phyloP scores from a whole-genome alignment of 306 rosid genomes.

The Cercis canadensis region DNA sequence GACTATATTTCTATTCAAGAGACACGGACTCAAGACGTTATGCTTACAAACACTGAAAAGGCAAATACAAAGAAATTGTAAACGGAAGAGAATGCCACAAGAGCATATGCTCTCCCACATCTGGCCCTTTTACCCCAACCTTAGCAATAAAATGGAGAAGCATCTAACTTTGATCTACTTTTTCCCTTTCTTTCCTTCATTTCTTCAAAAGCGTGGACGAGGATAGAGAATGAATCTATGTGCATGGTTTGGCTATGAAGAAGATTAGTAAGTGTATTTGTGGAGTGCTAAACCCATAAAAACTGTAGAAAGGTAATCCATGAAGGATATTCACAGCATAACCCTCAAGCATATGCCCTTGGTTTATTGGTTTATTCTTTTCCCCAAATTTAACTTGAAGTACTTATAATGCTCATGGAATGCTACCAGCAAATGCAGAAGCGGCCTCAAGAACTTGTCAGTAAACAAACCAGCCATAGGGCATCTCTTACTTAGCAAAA shows the following conservation, averaged over 20 bases:
- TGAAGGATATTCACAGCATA: slow-evolving; percentile 39
- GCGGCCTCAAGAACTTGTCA: not conserved
- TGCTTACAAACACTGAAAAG: too few relatives aligned
- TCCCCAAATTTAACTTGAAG: slow-evolving; percentile 15
- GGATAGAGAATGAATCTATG: too few relatives aligned
- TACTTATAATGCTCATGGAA: slow-evolving; percentile 7
- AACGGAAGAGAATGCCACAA: too few relatives aligned
- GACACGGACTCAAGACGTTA: not conserved
- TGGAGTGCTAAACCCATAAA: not conserved
- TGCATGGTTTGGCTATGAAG: too few relatives aligned
- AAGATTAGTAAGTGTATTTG: too few relatives aligned
- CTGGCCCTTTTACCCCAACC: too few relatives aligned
- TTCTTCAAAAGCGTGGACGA: too few relatives aligned
- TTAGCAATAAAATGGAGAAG: too few relatives aligned
- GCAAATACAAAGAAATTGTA: too few relatives aligned
- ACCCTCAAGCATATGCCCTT: slow-evolving; percentile 41
- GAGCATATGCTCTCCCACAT: too few relatives aligned
- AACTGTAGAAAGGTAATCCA: not conserved
- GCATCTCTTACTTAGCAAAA: slow-evolving; percentile 53
- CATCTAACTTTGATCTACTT: too few relatives aligned
- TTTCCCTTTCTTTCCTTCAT: too few relatives aligned
- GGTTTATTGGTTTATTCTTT: slow-evolving; percentile 50
- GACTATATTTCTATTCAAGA: not conserved
- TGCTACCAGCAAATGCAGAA: not conserved
- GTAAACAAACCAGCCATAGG: slow-evolving; percentile 52